Evolutionary conservation across 2,329 filamentous ascomycete genomes (phyloP).

Genomic region (Ascochyta koolunga): DNA sequence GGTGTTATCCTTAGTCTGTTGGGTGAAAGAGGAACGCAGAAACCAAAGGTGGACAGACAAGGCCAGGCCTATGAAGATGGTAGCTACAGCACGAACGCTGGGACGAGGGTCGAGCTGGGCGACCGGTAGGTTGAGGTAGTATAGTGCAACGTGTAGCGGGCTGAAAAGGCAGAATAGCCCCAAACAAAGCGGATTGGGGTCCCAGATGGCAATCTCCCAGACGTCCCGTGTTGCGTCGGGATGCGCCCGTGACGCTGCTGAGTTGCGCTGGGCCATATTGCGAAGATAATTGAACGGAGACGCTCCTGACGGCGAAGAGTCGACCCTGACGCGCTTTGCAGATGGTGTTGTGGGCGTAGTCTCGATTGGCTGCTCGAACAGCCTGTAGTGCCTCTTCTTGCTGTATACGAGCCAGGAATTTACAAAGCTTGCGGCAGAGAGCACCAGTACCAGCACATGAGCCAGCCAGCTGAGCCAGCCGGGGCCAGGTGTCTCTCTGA

Average conservation of each 20-base stretch:
- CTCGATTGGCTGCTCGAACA: slow-evolving; percentile 89
- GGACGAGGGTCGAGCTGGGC: slow-evolving; percentile 76
- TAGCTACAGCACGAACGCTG: slow-evolving; percentile 84
- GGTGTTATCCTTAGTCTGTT: slow-evolving; percentile 82
- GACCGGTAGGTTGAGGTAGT: slow-evolving; percentile 85
- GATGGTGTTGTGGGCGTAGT: slow-evolving; percentile 78
- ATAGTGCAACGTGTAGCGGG: slow-evolving; percentile 88
- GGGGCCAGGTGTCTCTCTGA: slow-evolving; percentile 61
- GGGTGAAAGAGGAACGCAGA: slow-evolving; percentile 75
- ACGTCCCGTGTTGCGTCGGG: slow-evolving; percentile 84
- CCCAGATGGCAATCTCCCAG: slow-evolving; percentile 94
- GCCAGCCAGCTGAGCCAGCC: slow-evolving; percentile 73
- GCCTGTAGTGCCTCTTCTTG: slow-evolving; percentile 82
- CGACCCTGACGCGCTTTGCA: slow-evolving; percentile 84
- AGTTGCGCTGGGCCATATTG: slow-evolving; percentile 66
- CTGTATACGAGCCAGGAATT: slow-evolving; percentile 85
- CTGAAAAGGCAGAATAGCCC: slow-evolving; percentile 89
- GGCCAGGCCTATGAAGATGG: slow-evolving; percentile 75
- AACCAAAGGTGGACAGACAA: slow-evolving; percentile 79
- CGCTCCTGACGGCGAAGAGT: slow-evolving; percentile 77
- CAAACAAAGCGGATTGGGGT: slow-evolving; percentile 83
- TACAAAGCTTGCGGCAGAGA: slow-evolving; percentile 68
- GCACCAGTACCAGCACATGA: slow-evolving; percentile 70
- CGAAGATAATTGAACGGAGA: slow-evolving; percentile 80
- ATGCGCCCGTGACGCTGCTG: slow-evolving; percentile 82